Evolutionary conservation across 208 protist species (phyloP), one percentile per base, ranked within the genome.

Genomic region (Acanthamoeba triangularis): DNA sequence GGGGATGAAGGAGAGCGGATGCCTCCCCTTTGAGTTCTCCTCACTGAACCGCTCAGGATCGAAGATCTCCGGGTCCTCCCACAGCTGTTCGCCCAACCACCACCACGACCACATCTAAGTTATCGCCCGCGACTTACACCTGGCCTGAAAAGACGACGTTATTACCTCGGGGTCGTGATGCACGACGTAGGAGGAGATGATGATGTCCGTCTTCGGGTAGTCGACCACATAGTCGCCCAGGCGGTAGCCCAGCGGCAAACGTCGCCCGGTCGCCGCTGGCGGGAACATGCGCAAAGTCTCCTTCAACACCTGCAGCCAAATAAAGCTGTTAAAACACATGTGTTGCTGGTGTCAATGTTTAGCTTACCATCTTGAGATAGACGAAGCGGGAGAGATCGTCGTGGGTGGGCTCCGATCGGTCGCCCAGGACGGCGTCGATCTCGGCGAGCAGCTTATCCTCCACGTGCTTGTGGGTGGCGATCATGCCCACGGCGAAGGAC

Each of bases 1-100:
- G n/a, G 95, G 93, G 30, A 96, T 69, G 85, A 93, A 94, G 10
- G 93, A 44, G 18, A 87, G 88, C 63, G 95, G 93, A 33, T 95
- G 41, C 18, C 84, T 67, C 28, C 74, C 74, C 85, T 95, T 95
- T 2, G n/a, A 41, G 93, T 93, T 82, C 65, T 95, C 87, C 23
- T 33, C 67, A 4, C 30, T 72, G 52, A 80, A 96, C 7, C 95
- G 92, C 18, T 96, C 95, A 18, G 95, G 95, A 47, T 96, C 74
- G 52, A 96, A 96, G 23, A 41, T 84, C 25, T 87, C 49, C 47
- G 95, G 91, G 10, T 95, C 80, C 25, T 5, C 6, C 87, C 87
- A 96, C 41, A 88, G 23, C 80, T 88, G 41, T 7, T 41, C 44
- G 33, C 33, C 8, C 41, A 25, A 91, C n/a, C n/a, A n/a, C 35